A percentile compares a stretch with the other conserved stretches of the same genome.
phyloP scores from a whole-genome alignment of 2,329 filamentous ascomycete species.

The Didymosphaeria variabile region DNA sequence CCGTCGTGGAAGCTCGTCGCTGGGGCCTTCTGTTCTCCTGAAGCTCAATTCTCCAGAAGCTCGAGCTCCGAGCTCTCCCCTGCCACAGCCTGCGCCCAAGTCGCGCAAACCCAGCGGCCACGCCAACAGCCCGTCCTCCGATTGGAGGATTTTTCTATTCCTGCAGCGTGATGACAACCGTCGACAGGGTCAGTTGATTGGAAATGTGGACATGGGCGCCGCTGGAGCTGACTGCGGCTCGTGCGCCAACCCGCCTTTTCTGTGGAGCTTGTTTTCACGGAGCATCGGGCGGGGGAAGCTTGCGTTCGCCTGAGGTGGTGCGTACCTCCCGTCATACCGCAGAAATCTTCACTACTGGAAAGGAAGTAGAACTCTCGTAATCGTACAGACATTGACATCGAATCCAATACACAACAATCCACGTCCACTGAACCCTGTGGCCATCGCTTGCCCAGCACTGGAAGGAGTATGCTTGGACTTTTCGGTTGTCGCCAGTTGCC shows the following conservation, averaged over 20 bases:
- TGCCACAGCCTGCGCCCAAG: slow-evolving; percentile 11
- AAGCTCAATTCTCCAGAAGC: slow-evolving; percentile 4
- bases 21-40: background rate
- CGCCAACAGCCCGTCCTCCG: slow-evolving; percentile 1
- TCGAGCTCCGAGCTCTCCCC: slow-evolving; percentile 12
- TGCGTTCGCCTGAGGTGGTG: background rate
- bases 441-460: background rate
- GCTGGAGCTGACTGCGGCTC: slow-evolving; percentile 11
- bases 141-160: slow-evolving; percentile 17
- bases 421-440: background rate
- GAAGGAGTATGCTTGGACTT: background rate
- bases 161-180: slow-evolving; percentile 17
- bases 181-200: slow-evolving; percentile 15
- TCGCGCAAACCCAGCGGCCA: slow-evolving; percentile 5
- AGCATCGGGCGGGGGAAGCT: background rate
- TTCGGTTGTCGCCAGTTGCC: background rate
- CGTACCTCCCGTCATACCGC: background rate
- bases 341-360: background rate
- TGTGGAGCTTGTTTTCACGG: slow-evolving; percentile 10
- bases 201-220: slow-evolving; percentile 15
- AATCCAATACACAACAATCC: background rate
- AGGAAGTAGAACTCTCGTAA: background rate
- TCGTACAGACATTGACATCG: background rate
- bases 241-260: background rate
- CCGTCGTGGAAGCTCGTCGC: background rate